phyloP scores from a whole-genome alignment of 2,329 filamentous ascomycete species.

The Trichoderma asperellum region DNA sequence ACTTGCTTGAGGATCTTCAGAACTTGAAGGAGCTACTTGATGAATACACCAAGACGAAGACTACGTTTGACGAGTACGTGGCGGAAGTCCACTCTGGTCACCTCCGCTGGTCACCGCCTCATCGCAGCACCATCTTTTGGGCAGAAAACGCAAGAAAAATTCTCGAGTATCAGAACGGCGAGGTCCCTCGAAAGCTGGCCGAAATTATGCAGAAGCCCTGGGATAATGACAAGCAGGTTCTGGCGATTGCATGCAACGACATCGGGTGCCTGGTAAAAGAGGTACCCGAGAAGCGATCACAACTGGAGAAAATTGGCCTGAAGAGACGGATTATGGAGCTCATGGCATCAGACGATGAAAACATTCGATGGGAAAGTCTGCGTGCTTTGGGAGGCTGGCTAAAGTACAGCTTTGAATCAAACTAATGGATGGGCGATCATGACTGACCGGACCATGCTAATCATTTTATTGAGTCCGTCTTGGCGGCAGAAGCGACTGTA shows the following conservation, averaged over 20 bases:
- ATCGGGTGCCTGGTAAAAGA: constrained; percentile 87
- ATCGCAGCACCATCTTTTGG: constrained; percentile 87
- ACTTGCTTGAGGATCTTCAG: constrained; percentile 65
- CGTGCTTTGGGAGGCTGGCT: constrained; percentile 73
- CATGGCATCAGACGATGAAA: constrained; percentile 88
- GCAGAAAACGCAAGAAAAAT: constrained; percentile 87
- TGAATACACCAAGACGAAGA: constrained; percentile 71
- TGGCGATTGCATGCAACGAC: constrained; percentile 93
- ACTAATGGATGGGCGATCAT: constrained; percentile 29
- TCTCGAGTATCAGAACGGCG: constrained; percentile 79
- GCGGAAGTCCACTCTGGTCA: constrained; percentile 86
- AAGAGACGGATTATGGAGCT: constrained; percentile 91
- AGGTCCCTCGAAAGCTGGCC: constrained; percentile 77
- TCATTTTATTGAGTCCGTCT: constrained; percentile 7
- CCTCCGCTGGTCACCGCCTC: constrained; percentile 89
- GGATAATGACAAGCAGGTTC: constrained; percentile 81
- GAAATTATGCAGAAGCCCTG: constrained; percentile 77
- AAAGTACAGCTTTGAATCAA: constrained; percentile 64
- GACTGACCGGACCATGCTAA: not conserved
- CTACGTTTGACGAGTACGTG: constrained; percentile 85
- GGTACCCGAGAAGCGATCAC: constrained; percentile 78
- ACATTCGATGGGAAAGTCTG: constrained; percentile 89
- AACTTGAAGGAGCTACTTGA: constrained; percentile 65
- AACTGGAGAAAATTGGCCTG: constrained; percentile 80
- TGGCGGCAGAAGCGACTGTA: constrained; percentile 5